Evolutionary conservation across 108 stramenopile genomes (phyloP).

Genomic region (Fragilariopsis cylindrus): DNA sequence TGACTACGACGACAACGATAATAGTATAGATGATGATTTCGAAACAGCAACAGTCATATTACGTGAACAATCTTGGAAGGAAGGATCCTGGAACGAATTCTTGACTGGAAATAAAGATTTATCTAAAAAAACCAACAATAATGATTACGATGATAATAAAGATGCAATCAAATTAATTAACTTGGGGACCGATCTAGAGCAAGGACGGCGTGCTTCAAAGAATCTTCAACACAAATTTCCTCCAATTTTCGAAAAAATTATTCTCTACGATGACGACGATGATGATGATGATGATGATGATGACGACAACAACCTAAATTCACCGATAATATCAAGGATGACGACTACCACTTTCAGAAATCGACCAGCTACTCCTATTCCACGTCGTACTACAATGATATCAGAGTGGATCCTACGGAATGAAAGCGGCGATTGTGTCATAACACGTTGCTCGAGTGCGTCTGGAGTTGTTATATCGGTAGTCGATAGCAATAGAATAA

Average conservation of each 20-base stretch:
- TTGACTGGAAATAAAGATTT: background rate
- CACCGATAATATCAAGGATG: too few relatives aligned
- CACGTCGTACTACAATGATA: too few relatives aligned
- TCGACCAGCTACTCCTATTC: too few relatives aligned
- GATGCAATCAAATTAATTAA: too few relatives aligned
- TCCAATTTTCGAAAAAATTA: background rate
- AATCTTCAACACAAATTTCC: background rate
- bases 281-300: background rate
- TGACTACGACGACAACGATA: background rate
- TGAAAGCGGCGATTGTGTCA: too few relatives aligned
- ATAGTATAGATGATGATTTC: background rate
- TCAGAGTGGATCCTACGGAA: too few relatives aligned
- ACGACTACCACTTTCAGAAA: too few relatives aligned
- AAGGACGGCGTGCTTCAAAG: background rate
- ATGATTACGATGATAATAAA: background rate
- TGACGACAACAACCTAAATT: too few relatives aligned
- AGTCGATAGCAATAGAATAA: background rate
- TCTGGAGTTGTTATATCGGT: background rate
- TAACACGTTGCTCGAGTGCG: too few relatives aligned
- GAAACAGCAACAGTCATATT: background rate
- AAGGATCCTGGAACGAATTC: slow-evolving; percentile 8
- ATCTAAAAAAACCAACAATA: background rate
- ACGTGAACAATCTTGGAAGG: slow-evolving; percentile 13
- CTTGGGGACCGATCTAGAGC: slow-evolving; percentile 8
- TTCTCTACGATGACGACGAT: background rate